Evolutionary conservation across 2,329 filamentous ascomycete species (phyloP).

Genomic region (Clarireedia paspali): DNA sequence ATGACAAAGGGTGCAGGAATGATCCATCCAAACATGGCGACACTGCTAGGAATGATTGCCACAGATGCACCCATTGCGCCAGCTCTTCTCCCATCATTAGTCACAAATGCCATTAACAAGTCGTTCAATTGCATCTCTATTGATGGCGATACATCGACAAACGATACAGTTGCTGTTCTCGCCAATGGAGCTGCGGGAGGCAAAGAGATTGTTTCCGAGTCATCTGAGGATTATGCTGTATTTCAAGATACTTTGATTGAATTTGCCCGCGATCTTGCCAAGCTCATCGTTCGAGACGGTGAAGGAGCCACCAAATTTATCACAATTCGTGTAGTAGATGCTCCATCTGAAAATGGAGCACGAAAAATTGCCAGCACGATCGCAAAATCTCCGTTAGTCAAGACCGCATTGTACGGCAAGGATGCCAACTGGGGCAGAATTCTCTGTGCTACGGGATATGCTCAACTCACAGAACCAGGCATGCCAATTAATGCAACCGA

Average conservation of each 20-base stretch:
- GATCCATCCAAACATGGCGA: constrained; percentile 98
- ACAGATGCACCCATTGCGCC: constrained; percentile 81
- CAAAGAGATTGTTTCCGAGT: constrained; percentile 46
- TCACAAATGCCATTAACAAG: constrained; percentile 66
- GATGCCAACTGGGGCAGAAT: constrained; percentile 99
- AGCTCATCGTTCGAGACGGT: constrained; percentile 90
- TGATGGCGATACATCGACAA: constrained; percentile 94
- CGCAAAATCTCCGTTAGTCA: constrained; percentile 85
- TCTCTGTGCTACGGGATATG: constrained; percentile 86
- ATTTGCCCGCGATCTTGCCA: constrained; percentile 78
- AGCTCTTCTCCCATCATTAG: constrained; percentile 57
- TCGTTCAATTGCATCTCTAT: constrained; percentile 97
- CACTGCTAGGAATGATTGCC: constrained; percentile 79
- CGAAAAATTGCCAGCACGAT: constrained; percentile 80
- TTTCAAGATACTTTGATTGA: constrained; percentile 64
- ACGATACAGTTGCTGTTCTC: constrained; percentile 91
- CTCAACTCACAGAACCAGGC: constrained; percentile 52
- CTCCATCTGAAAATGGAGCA: constrained; percentile 60
- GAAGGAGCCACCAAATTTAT: constrained; percentile 99
- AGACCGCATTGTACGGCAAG: constrained; percentile 93
- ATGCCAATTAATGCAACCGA: constrained; percentile 49
- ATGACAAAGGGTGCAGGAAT: constrained; percentile 97
- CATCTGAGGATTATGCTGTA: constrained; percentile 56
- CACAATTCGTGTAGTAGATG: constrained; percentile 75
- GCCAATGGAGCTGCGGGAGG: constrained; percentile 90